Evolutionary conservation across 2,329 filamentous ascomycete species (phyloP).

Genomic region (Alternaria hordeiaustralica): DNA sequence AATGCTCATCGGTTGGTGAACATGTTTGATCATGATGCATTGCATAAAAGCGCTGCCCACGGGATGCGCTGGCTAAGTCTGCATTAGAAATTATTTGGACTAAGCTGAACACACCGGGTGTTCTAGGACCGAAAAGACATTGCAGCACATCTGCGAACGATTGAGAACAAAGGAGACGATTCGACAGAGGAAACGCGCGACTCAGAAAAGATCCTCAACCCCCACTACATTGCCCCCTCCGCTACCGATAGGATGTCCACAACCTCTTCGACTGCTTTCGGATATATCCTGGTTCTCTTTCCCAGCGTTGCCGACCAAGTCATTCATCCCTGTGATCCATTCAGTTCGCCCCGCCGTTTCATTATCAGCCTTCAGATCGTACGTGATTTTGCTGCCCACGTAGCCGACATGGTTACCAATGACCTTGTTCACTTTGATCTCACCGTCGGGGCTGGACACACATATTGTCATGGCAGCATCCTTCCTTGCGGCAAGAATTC

Average conservation of each 20-base stretch:
- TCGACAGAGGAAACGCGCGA: background rate
- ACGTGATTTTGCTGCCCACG: slow-evolving; percentile 64
- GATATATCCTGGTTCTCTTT: background rate
- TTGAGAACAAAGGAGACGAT: background rate
- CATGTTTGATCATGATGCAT: background rate
- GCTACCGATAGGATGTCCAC: slow-evolving; percentile 23
- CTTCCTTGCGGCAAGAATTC: slow-evolving; percentile 65
- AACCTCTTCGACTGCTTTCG: slow-evolving; percentile 14
- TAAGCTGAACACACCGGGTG: background rate
- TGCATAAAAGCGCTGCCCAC: background rate
- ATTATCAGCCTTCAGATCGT: slow-evolving; percentile 64
- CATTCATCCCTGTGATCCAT: slow-evolving; percentile 37
- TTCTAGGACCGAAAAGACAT: background rate
- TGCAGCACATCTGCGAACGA: background rate
- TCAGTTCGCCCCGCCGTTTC: slow-evolving; percentile 18
- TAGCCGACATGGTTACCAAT: slow-evolving; percentile 69
- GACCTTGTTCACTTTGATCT: slow-evolving; percentile 59
- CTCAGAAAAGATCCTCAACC: slow-evolving; percentile 29
- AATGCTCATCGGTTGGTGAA: background rate
- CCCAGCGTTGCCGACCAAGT: slow-evolving; percentile 27
- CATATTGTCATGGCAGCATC: slow-evolving; percentile 65
- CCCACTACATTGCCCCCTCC: slow-evolving; percentile 12
- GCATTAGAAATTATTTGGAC: background rate
- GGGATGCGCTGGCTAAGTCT: background rate
- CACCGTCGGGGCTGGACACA: slow-evolving; percentile 58